phyloP scores from a whole-genome alignment of 306 rosid genomes.

The Acacia melanoxylon region DNA sequence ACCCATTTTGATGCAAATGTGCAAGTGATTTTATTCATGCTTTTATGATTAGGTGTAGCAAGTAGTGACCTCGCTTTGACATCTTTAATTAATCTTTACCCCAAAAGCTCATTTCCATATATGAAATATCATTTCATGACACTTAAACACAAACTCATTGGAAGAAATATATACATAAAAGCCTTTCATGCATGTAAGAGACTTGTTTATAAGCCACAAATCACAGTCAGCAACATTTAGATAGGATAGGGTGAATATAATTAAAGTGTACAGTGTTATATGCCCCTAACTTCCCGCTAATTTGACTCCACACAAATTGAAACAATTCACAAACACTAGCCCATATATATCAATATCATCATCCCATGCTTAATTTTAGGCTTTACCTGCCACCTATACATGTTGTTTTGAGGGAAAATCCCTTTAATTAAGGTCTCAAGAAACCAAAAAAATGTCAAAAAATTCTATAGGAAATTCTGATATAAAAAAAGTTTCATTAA shows the following conservation, averaged over 20 bases:
- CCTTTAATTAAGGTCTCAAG: slow-evolving; percentile 24
- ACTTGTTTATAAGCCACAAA: neutral
- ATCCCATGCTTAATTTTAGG: neutral
- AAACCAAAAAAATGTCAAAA: too few relatives aligned
- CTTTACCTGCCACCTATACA: neutral
- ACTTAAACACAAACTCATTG: neutral
- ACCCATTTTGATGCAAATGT: too few relatives aligned
- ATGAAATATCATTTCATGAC: neutral
- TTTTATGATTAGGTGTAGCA: neutral
- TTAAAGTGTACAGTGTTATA: neutral
- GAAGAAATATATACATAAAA: neutral
- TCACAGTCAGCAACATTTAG: neutral
- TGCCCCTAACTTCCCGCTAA: neutral
- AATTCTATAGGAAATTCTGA: too few relatives aligned
- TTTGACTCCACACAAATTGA: neutral
- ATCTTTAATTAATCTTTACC: neutral
- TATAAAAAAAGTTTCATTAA: too few relatives aligned
- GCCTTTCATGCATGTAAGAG: neutral
- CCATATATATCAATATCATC: neutral
- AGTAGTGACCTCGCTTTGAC: neutral
- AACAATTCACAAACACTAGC: neutral
- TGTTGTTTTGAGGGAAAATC: neutral
- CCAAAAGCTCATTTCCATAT: neutral
- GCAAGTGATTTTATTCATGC: neutral
- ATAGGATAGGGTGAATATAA: neutral